Evolutionary conservation across 495 filamentous ascomycete genomes (phyloP).

Genomic region (Chaetomium tenue): DNA sequence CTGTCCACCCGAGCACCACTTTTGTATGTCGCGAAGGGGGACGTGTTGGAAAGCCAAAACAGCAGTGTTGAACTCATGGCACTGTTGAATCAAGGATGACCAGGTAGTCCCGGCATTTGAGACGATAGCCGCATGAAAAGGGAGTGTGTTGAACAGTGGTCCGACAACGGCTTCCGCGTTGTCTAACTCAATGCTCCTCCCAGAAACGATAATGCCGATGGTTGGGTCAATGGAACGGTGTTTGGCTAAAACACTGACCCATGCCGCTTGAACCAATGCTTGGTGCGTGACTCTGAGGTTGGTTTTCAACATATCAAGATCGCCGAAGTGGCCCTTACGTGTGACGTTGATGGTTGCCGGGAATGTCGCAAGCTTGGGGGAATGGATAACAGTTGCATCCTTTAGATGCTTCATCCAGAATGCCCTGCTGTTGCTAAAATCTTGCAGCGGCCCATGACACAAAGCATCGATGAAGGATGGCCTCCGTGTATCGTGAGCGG

Average conservation of each 20-base stretch:
- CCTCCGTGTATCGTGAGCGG: too few species aligned
- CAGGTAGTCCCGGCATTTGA: slow-evolving; percentile 47
- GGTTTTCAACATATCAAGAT: slow-evolving; percentile 48
- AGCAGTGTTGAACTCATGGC: slow-evolving; percentile 61
- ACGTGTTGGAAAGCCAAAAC: slow-evolving; percentile 67
- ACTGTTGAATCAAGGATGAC: slow-evolving; percentile 50
- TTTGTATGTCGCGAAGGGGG: slow-evolving; percentile 67
- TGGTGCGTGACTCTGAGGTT: slow-evolving; percentile 70
- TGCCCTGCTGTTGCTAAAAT: slow-evolving; percentile 49
- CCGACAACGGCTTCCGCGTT: slow-evolving; percentile 70
- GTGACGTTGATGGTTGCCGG: slow-evolving; percentile 19
- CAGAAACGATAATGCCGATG: slow-evolving; percentile 69
- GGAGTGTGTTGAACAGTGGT: slow-evolving; percentile 88
- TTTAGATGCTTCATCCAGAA: slow-evolving; percentile 68
- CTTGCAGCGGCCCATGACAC: slow-evolving; percentile 57
- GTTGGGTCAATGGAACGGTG: slow-evolving; percentile 40
- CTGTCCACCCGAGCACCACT: slow-evolving; percentile 60
- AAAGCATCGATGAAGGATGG: slow-evolving; percentile 55
- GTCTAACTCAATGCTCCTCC: slow-evolving; percentile 63
- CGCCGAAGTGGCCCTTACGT: slow-evolving; percentile 32
- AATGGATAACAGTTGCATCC: slow-evolving; percentile 37
- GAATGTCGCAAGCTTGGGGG: slow-evolving; percentile 25
- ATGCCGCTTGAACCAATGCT: slow-evolving; percentile 69
- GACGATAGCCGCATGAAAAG: slow-evolving; percentile 47
- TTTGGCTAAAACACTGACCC: slow-evolving; percentile 54